Evolutionary conservation across 257 asterid genomes (phyloP).

Genomic region (Solanum peruvianum): DNA sequence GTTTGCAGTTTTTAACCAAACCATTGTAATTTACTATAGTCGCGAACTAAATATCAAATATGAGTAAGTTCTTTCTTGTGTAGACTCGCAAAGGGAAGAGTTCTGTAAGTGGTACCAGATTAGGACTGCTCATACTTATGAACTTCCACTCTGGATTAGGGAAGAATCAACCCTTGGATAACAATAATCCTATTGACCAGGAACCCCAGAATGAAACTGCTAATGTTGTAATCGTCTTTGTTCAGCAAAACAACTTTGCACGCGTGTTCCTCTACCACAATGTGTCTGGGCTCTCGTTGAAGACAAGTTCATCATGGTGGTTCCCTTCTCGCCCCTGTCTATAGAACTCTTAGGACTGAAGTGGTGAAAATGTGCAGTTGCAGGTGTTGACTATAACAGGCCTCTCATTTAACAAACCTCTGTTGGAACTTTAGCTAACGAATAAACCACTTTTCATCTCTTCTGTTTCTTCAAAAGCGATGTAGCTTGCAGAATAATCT

Average conservation of each 20-base stretch:
- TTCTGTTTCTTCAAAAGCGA: conserved; percentile 74
- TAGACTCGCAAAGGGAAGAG: neutral
- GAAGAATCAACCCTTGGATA: neutral
- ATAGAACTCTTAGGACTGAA: too few relatives aligned
- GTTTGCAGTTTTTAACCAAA: neutral
- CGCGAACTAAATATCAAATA: neutral
- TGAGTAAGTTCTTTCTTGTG: neutral
- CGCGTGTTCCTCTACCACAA: neutral
- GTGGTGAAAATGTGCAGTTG: too few relatives aligned
- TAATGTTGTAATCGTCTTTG: neutral
- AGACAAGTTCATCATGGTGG: neutral
- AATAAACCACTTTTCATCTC: conserved; percentile 9
- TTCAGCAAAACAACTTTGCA: neutral
- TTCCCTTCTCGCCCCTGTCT: too few relatives aligned
- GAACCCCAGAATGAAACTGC: neutral
- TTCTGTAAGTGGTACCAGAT: neutral
- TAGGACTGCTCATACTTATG: neutral
- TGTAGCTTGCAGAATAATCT: conserved; percentile 65
- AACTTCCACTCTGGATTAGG: neutral
- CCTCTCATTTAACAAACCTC: neutral
- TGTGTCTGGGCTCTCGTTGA: neutral
- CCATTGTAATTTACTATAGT: neutral
- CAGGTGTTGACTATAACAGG: too few relatives aligned
- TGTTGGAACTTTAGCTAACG: neutral
- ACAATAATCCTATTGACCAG: neutral